Evolutionary conservation across 352 stramenopile species (phyloP).

Genomic region (Globisporangium canariense): DNA sequence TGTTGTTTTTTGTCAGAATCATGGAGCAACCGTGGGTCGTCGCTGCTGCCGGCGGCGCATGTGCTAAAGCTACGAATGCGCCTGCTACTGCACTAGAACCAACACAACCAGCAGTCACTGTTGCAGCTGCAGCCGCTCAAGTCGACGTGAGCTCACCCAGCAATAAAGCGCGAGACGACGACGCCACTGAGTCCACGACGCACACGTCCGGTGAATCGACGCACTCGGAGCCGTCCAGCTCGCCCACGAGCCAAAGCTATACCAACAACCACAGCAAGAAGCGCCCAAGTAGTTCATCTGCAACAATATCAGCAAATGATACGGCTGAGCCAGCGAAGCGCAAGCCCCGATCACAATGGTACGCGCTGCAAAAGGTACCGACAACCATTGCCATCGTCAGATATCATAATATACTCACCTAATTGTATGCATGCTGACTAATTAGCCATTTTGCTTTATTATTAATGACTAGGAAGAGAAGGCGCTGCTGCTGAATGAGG

Average conservation of each 20-base stretch:
- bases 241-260: neutral
- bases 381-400: neutral
- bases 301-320: neutral
- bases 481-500: slow-evolving; percentile 15
- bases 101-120: neutral
- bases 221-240: neutral
- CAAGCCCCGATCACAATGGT: slow-evolving; percentile 13
- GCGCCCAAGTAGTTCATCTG: neutral
- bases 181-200: neutral
- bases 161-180: neutral
- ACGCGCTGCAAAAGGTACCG: slow-evolving; percentile 14
- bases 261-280: neutral
- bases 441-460: neutral
- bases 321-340: neutral
- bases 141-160: neutral
- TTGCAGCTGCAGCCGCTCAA: no score
- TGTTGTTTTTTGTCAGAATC: no score
- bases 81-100: neutral
- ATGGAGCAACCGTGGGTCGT: no score
- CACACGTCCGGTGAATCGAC: neutral
- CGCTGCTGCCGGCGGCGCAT: no score
- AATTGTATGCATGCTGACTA: neutral
- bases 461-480: slow-evolving; percentile 16
- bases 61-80: no score
- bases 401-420: neutral